Base-by-base conservation (phyloP, 495 filamentous ascomycete genomes). In the Clavariopsis aquatica region DNA sequence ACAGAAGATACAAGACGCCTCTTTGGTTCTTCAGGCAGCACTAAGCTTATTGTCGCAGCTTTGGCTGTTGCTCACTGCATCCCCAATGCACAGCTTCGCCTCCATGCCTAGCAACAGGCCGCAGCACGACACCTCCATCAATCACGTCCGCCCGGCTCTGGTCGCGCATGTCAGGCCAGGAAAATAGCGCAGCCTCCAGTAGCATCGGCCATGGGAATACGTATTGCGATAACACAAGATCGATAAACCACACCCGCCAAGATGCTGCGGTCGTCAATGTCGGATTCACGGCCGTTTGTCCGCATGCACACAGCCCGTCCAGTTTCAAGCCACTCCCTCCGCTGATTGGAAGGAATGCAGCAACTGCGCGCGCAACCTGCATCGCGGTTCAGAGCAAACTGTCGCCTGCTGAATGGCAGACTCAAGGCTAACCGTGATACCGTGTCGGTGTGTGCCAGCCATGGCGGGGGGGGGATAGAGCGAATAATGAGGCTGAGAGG, bases 381-480 rank as follows among this genome's bases (percentile, higher is more conserved):
- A 56, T 28, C 29, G 12, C 19, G 20, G 29, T 56, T 34, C 8
- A 12, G 29, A 43, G 29, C 52, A 29, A 20, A 26, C 34, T 1
- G 52, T 41, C 52, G 52, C 29, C 52, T 38, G 52, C 23, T 56
- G 38, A 43, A 43, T 17, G 29, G 26, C 29, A 29, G 31, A 28
- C 23, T 56, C 52, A 23, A 53, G 34, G 52, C 52, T 56, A 56
- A 56, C 52, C 34, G 52, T 34, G 10, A 56, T 23, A 24, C n/a
- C 20, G 19, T 56, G 20, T 22, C 34, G 34, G 52, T 38, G 52
- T 56, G 9, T 22, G 31, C n/a, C 20, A 26, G 12, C 12, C 49
- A 54, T 13, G 22, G 22, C 7, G 6, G 22, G 22, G 22, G 7
- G 19, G 52, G 2, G 8, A n/a, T 3, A 2, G 19, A 26, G 19